Evolutionary conservation across 768 basidiomycete species (phyloP).

Genomic region (Coprinellus micaceus): DNA sequence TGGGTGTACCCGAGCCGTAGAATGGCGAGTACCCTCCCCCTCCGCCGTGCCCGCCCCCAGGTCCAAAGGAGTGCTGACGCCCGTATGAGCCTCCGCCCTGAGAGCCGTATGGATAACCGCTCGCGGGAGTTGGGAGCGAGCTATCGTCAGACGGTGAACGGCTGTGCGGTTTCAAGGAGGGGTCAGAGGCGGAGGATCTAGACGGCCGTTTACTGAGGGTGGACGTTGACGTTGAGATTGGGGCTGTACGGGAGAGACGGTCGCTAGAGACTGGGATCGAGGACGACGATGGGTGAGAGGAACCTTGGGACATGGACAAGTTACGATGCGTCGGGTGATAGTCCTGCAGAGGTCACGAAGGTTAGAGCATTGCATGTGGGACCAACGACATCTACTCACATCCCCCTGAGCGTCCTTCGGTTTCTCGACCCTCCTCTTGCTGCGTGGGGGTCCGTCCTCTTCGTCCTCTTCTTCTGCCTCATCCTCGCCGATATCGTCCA

Average conservation of each 20-base stretch:
- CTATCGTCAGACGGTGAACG: background rate
- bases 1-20: background rate
- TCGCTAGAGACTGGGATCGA: background rate
- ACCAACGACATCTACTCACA: slow-evolving; percentile 24
- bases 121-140: background rate
- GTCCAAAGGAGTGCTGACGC: background rate
- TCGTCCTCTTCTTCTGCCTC: slow-evolving; percentile 33
- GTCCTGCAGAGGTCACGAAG: slow-evolving; percentile 18
- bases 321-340: slow-evolving; percentile 13
- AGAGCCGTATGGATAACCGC: background rate
- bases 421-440: slow-evolving; percentile 22
- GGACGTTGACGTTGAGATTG: too few species aligned
- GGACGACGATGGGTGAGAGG: background rate
- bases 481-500: slow-evolving; percentile 39
- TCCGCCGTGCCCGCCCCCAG: background rate
- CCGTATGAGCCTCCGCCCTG: background rate
- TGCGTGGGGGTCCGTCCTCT: slow-evolving; percentile 8
- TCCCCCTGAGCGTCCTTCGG: slow-evolving; percentile 26
- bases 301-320: background rate
- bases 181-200: background rate
- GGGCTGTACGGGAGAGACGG: too few species aligned
- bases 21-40: background rate
- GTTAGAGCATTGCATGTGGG: slow-evolving; percentile 16
- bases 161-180: background rate
- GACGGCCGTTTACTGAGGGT: too few species aligned